Conservation (phyloP, 1,139 yeast species). For the Meyerozyma carpophila region DNA sequence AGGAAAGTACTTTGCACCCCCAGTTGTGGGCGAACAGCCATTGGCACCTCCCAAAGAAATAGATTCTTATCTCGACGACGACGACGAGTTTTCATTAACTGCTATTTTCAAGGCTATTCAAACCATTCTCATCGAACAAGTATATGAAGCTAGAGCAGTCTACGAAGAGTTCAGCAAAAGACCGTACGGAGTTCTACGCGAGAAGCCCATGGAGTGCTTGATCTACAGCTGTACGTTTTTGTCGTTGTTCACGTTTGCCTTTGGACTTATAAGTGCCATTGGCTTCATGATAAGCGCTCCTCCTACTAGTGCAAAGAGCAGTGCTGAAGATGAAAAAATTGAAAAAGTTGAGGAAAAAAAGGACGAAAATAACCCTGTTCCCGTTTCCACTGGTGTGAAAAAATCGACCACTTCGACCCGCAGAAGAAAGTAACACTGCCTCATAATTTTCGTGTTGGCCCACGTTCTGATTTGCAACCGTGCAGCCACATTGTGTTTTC, state of each 20-base stretch:
- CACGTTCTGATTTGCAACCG: neutral
- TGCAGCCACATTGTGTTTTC: neutral
- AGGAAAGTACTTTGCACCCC: constrained; percentile 28
- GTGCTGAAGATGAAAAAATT: too few relatives aligned
- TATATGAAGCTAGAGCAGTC: constrained; percentile 24
- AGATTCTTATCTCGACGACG: constrained; percentile 31
- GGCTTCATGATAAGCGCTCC: constrained; percentile 12
- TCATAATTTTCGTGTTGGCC: neutral
- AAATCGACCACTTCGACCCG: neutral
- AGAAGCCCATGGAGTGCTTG: constrained; percentile 46
- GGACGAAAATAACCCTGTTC: neutral
- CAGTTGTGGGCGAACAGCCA: constrained; percentile 33
- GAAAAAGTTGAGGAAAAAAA: neutral
- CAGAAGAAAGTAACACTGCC: neutral
- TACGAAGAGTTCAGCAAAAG: constrained; percentile 31
- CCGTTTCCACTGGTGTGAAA: neutral
- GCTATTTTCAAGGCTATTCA: constrained; percentile 19
- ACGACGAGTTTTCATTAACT: constrained; percentile 13
- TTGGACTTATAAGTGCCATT: constrained; percentile 35
- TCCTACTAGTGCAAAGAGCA: too few relatives aligned
- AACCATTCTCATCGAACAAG: constrained; percentile 17
- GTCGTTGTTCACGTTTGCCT: constrained; percentile 31
- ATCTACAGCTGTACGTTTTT: constrained; percentile 40
- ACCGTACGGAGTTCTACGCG: constrained; percentile 37
- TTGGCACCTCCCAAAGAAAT: constrained; percentile 35